Base-by-base conservation (phyloP, 805 yeast genomes). In the Candida bentonensis region DNA sequence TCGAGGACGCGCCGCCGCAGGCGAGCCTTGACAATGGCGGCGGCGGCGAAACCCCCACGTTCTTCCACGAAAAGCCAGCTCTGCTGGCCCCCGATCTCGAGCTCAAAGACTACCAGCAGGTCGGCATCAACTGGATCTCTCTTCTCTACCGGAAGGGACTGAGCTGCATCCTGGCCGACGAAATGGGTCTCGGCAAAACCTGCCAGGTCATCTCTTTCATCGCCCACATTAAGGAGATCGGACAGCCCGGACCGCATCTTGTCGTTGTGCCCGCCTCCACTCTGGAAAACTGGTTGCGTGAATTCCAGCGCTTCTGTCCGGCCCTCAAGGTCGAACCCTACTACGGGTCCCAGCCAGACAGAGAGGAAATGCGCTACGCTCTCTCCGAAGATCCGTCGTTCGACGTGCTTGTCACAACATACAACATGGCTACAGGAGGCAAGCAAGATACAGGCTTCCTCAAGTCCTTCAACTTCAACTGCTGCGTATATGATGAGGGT, bases 221-320 rank as follows among this genome's bases (percentile, higher is more conserved):
- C 57, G 87, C 97, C 1, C 79, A 82, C 56, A 69, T 92, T 55
- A 85, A 85, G 57, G 80, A 83, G 52, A 58, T 61, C n/a, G 71
- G 69, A n/a, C 66, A 68, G 41, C 17, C 17, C 20, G 94, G 94
- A 0, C 96, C 96, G 1, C 97, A 92, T 68, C 66, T 92, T 47
- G 82, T 92, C 26, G 92, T 92, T 26, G 97, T 94, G 22, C 99
- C 99, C 1, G 78, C 96, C 0, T 89, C 97, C 0, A 92, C 99
- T 0, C 68, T 92, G 47, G 99, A 92, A 59, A 92, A 92, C 62
- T 92, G 99, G 99, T 68, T 92, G 49, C 73, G 99, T 59, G 99
- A 92, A 59, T 87, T 92, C 60, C 72, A 77, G 47, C 80, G 86
- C 57, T 92, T 92, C 60, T 80, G 95, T 49, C 98, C 98, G 0